Base-by-base conservation (phyloP, 2,329 filamentous ascomycete species). In the Fusarium torulosum region DNA sequence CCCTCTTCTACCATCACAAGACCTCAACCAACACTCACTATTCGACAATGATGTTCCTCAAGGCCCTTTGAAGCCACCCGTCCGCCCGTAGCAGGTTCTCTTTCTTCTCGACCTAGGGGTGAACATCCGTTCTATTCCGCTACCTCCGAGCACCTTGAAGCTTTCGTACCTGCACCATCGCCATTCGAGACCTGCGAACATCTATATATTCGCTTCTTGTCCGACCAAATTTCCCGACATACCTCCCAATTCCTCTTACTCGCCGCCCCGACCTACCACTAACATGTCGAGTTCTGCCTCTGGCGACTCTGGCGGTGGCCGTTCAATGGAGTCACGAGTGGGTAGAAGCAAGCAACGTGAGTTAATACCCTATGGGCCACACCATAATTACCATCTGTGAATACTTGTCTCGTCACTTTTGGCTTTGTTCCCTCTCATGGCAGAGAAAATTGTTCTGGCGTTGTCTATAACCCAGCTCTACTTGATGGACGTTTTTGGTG, bases 281-380 rank as follows among this genome's bases (percentile, higher is more conserved):
- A 73, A 61, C 33, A 79, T 80, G 78, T 79, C 78, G 55, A 76
- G 76, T 59, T 78, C 75, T 54, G 74, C 73, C 42, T 76, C 74
- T 65, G 77, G 75, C 71, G 77, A 75, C 62, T 75, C 78, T 44
- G 77, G 75, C 63, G 66, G 66, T 69, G 74, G 76, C 70, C 86
- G 86, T 72, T 81, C 86, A 52, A 90, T 90, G 88, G 85, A 94
- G 83, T 92, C 91, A 66, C 87, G 92, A 75, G 90, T 88, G 54
- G 92, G 92, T 74, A 86, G 92, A 77, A 89, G 84, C 76, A 94
- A 94, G 77, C 92, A 96, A 81, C 88, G 92, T 94, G 85, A 89
- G 91, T 91, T 47, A 60, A 59, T 59, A 60, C 35, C 47, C 53
- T 55, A 35, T 67, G 47, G 27, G 53, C 53, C 37, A 53, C 56